A percentile compares a stretch with the other conserved stretches of the same genome.
phyloP scores from a whole-genome alignment of 108 stramenopile genomes.

The Mediolabrus comicus region DNA sequence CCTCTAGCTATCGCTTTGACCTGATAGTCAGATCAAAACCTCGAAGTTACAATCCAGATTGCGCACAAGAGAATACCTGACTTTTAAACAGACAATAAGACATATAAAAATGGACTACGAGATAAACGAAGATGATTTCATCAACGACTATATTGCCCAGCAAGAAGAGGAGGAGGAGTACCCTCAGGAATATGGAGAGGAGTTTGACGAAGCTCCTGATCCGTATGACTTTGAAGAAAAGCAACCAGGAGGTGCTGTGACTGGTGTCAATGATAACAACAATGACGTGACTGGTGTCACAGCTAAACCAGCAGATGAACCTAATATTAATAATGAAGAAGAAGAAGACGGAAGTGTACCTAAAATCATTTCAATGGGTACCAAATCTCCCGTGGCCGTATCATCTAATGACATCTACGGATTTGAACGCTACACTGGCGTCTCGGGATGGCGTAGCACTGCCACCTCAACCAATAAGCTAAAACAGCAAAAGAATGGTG shows the following conservation, averaged over 20 bases:
- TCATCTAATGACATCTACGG: constrained; percentile 20
- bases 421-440: constrained; percentile 39
- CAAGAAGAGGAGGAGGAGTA: constrained; percentile 43
- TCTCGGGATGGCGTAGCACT: constrained; percentile 24
- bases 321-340: background rate
- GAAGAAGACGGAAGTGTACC: background rate
- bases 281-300: background rate
- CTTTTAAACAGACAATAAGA: too few species aligned
- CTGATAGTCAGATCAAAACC: too few species aligned
- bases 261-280: background rate
- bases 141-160: constrained; percentile 55
- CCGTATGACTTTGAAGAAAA: constrained; percentile 5
- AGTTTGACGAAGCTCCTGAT: background rate
- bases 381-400: background rate
- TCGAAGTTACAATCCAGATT: too few species aligned
- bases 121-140: constrained; percentile 57
- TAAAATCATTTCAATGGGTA: constrained; percentile 3
- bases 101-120: constrained; percentile 15
- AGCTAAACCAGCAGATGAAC: background rate
- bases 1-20: too few species aligned
- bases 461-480: background rate
- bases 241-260: background rate
- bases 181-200: constrained; percentile 10
- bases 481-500: constrained; percentile 10
- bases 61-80: too few species aligned